phyloP scores from a whole-genome alignment of 2,329 filamentous ascomycete species.

The Penicillium corylophilum region DNA sequence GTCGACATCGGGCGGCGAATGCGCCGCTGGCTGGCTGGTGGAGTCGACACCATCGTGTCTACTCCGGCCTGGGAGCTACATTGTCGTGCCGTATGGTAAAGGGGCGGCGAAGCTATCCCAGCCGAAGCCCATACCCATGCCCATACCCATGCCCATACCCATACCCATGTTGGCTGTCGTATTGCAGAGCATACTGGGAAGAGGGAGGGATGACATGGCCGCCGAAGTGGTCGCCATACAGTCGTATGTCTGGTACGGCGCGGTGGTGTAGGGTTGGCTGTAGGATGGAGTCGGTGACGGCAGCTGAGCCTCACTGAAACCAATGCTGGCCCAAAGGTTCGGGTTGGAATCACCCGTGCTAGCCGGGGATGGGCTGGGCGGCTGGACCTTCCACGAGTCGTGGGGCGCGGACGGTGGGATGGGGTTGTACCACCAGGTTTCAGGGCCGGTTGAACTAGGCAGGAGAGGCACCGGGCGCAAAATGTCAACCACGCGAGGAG shows the following conservation, averaged over 20 bases:
- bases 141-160: constrained; percentile 48
- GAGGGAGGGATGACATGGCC: constrained; percentile 71
- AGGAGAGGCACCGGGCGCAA: constrained; percentile 82
- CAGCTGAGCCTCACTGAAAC: constrained; percentile 69
- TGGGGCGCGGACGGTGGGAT: constrained; percentile 68
- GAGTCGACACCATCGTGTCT: constrained; percentile 28
- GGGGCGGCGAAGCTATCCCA: constrained; percentile 75
- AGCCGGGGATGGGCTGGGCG: constrained; percentile 76
- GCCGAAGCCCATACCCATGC: constrained; percentile 54
- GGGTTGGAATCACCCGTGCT: constrained; percentile 71
- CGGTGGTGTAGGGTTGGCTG: constrained; percentile 73
- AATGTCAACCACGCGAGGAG: constrained; percentile 84
- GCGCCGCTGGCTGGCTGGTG: constrained; percentile 5
- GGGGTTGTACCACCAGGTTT: constrained; percentile 78
- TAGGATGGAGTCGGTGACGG: constrained; percentile 77
- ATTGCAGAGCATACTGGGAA: constrained; percentile 89
- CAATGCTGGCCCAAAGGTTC: constrained; percentile 77
- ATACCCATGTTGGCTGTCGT: constrained; percentile 71
- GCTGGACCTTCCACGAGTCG: constrained; percentile 86
- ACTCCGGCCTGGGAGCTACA: constrained; percentile 54
- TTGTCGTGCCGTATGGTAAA: constrained; percentile 68
- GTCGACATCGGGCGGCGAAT: constrained; percentile 8
- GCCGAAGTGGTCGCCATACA: constrained; percentile 72
- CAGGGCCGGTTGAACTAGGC: constrained; percentile 72
- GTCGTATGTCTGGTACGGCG: constrained; percentile 69